Evolutionary conservation across 2,329 filamentous ascomycete genomes (phyloP).

Genomic region (Pleoardoris graminearum): DNA sequence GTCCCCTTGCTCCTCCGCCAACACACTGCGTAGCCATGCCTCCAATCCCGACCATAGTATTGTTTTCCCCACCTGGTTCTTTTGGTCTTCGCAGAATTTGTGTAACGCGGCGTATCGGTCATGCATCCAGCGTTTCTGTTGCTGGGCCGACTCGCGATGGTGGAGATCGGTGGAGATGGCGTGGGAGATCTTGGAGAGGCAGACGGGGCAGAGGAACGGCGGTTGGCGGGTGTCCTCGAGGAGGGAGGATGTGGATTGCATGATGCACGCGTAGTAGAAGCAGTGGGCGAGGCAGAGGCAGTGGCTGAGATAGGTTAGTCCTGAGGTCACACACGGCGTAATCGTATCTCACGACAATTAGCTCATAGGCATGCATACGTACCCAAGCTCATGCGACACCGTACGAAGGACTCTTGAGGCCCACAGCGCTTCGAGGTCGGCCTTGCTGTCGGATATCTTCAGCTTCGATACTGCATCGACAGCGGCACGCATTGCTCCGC

Average conservation of each 20-base stretch:
- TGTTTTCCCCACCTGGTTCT: conserved; percentile 35
- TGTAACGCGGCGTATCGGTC: conserved; percentile 49
- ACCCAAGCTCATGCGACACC: conserved; percentile 63
- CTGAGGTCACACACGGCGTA: too few species aligned
- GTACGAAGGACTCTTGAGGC: conserved; percentile 58
- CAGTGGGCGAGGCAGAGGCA: conserved; percentile 70
- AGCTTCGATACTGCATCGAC: conserved; percentile 16
- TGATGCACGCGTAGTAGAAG: conserved; percentile 65
- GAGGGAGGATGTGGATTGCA: conserved; percentile 63
- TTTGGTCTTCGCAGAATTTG: conserved; percentile 50
- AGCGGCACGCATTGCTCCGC: conserved; percentile 19
- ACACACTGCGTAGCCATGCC: conserved; percentile 13
- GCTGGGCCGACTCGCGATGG: conserved; percentile 25
- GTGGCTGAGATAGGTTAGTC: conserved; percentile 49
- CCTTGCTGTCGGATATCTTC: conserved; percentile 11
- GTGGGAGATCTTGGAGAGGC: conserved; percentile 56
- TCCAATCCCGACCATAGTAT: conserved; percentile 23
- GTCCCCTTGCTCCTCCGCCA: background rate
- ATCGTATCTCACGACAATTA: too few species aligned
- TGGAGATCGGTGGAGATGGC: conserved; percentile 25
- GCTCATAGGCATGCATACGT: too few species aligned
- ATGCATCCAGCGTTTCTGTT: conserved; percentile 21
- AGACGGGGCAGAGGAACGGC: conserved; percentile 65
- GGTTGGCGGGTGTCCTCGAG: conserved; percentile 65
- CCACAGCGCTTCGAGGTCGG: conserved; percentile 54